Percentiles rank a stretch among this genome's conserved stretches.
Evolutionary conservation across 495 filamentous ascomycete genomes (phyloP).

Genomic region (Hyaloscypha finlandica): DNA sequence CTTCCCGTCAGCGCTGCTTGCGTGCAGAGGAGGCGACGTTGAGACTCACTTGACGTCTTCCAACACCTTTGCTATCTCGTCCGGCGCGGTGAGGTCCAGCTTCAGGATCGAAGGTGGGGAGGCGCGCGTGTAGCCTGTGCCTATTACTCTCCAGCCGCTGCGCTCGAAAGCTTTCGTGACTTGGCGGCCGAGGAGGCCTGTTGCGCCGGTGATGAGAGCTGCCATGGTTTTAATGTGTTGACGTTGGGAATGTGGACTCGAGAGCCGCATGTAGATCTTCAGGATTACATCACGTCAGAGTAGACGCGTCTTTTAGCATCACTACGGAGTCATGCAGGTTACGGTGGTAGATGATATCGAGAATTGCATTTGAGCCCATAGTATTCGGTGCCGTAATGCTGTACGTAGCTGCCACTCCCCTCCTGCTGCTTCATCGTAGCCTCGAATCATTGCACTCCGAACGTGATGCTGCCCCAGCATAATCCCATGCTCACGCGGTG

Average conservation of each 20-base stretch:
- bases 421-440: neutral
- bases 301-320: neutral
- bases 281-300: neutral
- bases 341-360: neutral
- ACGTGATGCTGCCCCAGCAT: too few relatives aligned
- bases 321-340: neutral
- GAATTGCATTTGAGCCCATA: neutral
- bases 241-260: slow-evolving; percentile 5
- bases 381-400: neutral
- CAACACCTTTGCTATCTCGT: slow-evolving; percentile 62
- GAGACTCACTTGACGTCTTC: slow-evolving; percentile 61
- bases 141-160: slow-evolving; percentile 72
- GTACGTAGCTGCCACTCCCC: neutral
- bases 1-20: slow-evolving; percentile 17
- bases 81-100: slow-evolving; percentile 65
- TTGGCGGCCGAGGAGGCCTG: slow-evolving; percentile 80
- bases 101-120: slow-evolving; percentile 73
- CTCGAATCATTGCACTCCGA: neutral
- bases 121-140: slow-evolving; percentile 75
- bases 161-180: slow-evolving; percentile 72
- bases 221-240: slow-evolving; percentile 26
- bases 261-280: neutral
- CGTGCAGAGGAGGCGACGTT: neutral
- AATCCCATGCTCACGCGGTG: too few relatives aligned
- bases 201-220: slow-evolving; percentile 83